Percentiles rank a stretch among this genome's conserved stretches.
phyloP scores from a whole-genome alignment of 805 yeast genomes.

The Starmera caribaea region DNA sequence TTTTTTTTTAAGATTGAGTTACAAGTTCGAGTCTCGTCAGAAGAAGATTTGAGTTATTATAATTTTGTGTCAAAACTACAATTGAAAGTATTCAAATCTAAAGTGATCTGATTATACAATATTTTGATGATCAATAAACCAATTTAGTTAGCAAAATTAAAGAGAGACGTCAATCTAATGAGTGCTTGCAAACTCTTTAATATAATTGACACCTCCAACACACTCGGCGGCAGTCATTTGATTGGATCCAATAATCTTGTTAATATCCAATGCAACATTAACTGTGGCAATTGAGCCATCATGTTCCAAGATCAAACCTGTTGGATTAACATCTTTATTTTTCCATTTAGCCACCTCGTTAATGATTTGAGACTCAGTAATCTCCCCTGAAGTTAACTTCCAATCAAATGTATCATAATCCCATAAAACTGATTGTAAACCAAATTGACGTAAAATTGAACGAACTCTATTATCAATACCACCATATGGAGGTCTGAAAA shows the following conservation, averaged over 20 bases:
- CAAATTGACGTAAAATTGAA: conserved; percentile 69
- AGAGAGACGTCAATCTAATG: no score
- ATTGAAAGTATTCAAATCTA: no score
- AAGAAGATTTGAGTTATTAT: no score
- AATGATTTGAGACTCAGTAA: conserved; percentile 43
- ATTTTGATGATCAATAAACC: no score
- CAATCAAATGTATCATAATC: conserved; percentile 88
- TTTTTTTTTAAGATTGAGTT: no score
- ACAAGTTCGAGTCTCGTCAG: no score
- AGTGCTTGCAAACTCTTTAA: conserved; percentile 28
- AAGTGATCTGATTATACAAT: no score
- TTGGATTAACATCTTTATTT: conserved; percentile 14
- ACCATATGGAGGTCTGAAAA: conserved; percentile 96
- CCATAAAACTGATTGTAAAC: conserved; percentile 86
- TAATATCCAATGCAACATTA: conserved; percentile 52
- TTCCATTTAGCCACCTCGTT: conserved; percentile 49
- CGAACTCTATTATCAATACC: conserved; percentile 86
- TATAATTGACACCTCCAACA: conserved; percentile 56
- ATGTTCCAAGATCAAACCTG: conserved; percentile 80
- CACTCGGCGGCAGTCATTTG: conserved; percentile 78
- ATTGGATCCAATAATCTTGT: conserved; percentile 42
- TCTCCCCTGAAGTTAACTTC: conserved; percentile 50
- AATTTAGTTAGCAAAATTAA: no score
- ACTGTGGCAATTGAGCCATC: conserved; percentile 66
- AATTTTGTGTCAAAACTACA: no score